A percentile compares a stretch with the other conserved stretches of the same genome.
Evolutionary conservation across 2,329 filamentous ascomycete genomes (phyloP).

Genomic region (Neofusicoccum laricinum): DNA sequence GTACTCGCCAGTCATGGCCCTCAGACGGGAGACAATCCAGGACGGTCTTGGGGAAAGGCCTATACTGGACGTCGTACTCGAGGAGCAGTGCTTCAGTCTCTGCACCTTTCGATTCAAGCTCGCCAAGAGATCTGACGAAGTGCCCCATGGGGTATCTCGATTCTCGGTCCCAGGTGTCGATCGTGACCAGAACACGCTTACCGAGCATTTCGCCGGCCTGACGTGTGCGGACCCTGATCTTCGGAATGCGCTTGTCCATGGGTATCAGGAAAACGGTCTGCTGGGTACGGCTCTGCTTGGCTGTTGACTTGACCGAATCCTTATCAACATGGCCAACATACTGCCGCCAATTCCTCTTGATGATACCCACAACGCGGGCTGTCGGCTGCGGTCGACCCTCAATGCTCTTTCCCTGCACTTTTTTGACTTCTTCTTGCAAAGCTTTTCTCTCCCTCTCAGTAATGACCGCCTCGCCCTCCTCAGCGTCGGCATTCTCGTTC

Average conservation of each 20-base stretch:
- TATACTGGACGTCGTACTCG: slow-evolving; percentile 96
- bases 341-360: slow-evolving; percentile 96
- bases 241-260: slow-evolving; percentile 97
- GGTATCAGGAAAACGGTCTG: slow-evolving; percentile 93
- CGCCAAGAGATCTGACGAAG: slow-evolving; percentile 87
- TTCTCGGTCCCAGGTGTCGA: slow-evolving; percentile 93
- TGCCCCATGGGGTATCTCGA: slow-evolving; percentile 91
- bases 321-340: slow-evolving; percentile 95
- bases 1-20: slow-evolving; percentile 92
- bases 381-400: slow-evolving; percentile 86
- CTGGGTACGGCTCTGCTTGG: slow-evolving; percentile 75
- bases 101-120: slow-evolving; percentile 93
- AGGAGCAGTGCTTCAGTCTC: slow-evolving; percentile 93
- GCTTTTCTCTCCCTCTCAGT: slow-evolving; percentile 82
- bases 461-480: slow-evolving; percentile 70
- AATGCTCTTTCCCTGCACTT: slow-evolving; percentile 70
- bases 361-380: slow-evolving; percentile 83
- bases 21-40: slow-evolving; percentile 88
- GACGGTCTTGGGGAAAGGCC: slow-evolving; percentile 93
- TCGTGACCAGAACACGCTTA: slow-evolving; percentile 86
- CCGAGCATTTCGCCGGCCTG: slow-evolving; percentile 87
- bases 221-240: slow-evolving; percentile 87
- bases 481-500: slow-evolving; percentile 88
- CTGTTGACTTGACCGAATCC: slow-evolving; percentile 71
- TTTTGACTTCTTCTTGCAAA: slow-evolving; percentile 87